Conservation (phyloP, 2,329 filamentous ascomycete genomes). For the Botryosphaeria dothidea region DNA sequence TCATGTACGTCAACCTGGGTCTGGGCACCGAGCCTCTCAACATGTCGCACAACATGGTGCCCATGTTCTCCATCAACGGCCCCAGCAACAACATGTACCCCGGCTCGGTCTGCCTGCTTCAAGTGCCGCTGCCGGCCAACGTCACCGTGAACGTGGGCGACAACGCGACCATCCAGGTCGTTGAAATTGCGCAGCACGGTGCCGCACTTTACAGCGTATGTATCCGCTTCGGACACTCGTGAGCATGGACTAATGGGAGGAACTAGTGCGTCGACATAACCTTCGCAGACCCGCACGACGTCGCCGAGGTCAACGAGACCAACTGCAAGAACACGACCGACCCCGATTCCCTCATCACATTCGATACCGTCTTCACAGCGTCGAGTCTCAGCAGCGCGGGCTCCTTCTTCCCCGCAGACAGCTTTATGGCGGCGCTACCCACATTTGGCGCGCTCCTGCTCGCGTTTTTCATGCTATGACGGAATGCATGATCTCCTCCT, state of each 20-base stretch:
- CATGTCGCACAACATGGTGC: constrained; percentile 82
- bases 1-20: constrained; percentile 90
- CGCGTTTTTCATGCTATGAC: constrained; percentile 16
- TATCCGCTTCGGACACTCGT: not conserved
- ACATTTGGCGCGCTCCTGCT: not conserved
- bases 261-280: constrained; percentile 94
- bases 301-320: constrained; percentile 70
- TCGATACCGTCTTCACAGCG: constrained; percentile 70
- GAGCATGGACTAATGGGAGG: not conserved
- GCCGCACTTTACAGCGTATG: constrained; percentile 77
- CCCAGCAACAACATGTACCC: constrained; percentile 83
- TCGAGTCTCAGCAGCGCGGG: constrained; percentile 27
- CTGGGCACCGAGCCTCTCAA: constrained; percentile 79
- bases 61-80: constrained; percentile 79
- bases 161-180: constrained; percentile 84
- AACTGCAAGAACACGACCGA: constrained; percentile 87
- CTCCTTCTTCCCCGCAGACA: not conserved
- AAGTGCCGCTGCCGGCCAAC: constrained; percentile 78
- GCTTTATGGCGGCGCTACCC: not conserved
- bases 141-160: constrained; percentile 75
- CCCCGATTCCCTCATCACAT: constrained; percentile 58
- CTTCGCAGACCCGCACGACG: constrained; percentile 78
- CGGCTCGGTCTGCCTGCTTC: constrained; percentile 84
- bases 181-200: constrained; percentile 81
- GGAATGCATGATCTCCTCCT: not conserved